phyloP scores from a whole-genome alignment of 169 alveolate species.

The Plasmodium chabaudi region DNA sequence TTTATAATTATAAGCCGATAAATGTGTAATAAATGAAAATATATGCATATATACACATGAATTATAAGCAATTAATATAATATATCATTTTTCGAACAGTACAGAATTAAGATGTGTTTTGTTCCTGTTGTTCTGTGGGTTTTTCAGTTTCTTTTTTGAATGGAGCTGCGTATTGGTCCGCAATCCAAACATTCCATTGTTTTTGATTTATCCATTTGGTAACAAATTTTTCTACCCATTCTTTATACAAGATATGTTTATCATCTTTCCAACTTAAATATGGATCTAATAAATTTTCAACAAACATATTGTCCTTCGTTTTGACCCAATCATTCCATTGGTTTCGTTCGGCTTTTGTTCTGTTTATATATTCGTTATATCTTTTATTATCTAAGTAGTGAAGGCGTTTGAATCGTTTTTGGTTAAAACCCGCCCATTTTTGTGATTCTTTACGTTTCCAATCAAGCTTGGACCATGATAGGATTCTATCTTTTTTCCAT shows the following conservation, averaged over 20 bases:
- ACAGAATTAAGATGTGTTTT: no score
- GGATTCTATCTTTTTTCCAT: constrained; percentile 24
- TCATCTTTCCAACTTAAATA: constrained; percentile 20
- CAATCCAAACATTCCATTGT: constrained; percentile 15
- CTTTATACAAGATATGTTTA: background rate
- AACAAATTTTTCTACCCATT: constrained; percentile 4
- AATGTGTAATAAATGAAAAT: no score
- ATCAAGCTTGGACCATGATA: constrained; percentile 13
- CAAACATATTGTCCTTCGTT: background rate
- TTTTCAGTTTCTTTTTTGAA: no score
- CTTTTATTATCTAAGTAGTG: background rate
- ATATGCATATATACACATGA: no score
- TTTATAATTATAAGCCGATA: no score
- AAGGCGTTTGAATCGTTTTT: constrained; percentile 6
- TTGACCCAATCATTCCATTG: constrained; percentile 14
- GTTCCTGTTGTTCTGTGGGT: no score
- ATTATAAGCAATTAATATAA: no score
- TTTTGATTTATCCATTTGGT: constrained; percentile 23
- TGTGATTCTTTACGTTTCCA: constrained; percentile 27
- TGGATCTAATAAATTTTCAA: background rate
- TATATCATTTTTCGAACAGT: no score
- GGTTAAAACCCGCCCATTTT: constrained; percentile 8
- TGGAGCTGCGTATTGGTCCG: background rate
- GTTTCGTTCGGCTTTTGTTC: constrained; percentile 2
- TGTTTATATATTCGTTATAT: constrained; percentile 6